These are phyloP conservation scores for Alternaria consortialis DNA, from an alignment of 2,329 filamentous ascomycete genomes.

Conservation along the genomic window DNA sequence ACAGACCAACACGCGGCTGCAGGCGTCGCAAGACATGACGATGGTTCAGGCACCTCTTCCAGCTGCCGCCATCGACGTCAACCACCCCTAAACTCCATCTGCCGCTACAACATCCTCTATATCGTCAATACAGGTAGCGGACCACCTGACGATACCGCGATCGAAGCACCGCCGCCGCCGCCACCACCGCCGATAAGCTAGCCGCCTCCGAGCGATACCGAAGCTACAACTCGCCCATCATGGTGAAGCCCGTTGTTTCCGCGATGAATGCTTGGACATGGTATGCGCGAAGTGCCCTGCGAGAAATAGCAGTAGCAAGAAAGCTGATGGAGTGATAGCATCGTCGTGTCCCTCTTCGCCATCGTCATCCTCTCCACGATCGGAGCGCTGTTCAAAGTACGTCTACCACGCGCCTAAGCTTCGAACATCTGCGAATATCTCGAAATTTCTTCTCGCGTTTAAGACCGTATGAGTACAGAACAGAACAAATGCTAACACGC, in stretches of 20 bases:
- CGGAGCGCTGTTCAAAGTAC: constrained; percentile 76
- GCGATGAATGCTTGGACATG: constrained; percentile 95
- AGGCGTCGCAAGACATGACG: constrained; percentile 26
- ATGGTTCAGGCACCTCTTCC: constrained; percentile 14
- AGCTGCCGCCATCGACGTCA: constrained; percentile 15
- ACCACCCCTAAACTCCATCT: not conserved
- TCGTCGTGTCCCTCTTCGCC: constrained; percentile 70
- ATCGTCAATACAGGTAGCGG: not conserved
- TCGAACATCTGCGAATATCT: not conserved
- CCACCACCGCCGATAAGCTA: constrained; percentile 21
- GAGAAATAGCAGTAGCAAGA: not conserved
- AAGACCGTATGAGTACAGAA: not conserved
- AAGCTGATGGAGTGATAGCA: constrained; percentile 62
- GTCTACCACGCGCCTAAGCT: constrained; percentile 32
- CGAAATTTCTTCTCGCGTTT: not conserved
- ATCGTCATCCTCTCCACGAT: constrained; percentile 72
- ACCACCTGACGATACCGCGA: not conserved
- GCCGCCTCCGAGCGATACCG: constrained; percentile 17
- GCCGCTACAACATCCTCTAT: not conserved
- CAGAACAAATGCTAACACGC: constrained; percentile 28
- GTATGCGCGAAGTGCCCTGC: constrained; percentile 62
- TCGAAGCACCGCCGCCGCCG: constrained; percentile 20
- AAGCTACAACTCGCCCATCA: constrained; percentile 53
- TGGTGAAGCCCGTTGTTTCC: constrained; percentile 98
- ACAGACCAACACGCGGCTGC: constrained; percentile 10